Evolutionary conservation across 345 rosid genomes (phyloP), one percentile per base, ranked within the genome.

Genomic region (Sapria himalayana): DNA sequence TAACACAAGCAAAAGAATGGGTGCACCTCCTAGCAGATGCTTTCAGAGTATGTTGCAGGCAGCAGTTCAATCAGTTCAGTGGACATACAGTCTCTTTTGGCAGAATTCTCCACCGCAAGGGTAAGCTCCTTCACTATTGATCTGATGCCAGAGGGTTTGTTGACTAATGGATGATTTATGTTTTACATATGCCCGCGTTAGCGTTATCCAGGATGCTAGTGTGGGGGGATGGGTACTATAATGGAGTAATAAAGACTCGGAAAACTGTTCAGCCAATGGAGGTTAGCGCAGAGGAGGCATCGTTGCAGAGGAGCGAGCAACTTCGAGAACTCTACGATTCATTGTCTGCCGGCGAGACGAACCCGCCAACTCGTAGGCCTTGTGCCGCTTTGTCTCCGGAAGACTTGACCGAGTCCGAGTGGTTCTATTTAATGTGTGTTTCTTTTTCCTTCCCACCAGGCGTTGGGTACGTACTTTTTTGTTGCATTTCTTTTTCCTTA

Each of bases 11-110:
- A 47, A 43, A 45, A 31, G 17, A 49, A 73, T 71, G 76, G 71
- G 64, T n/a, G 66, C 55, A 11, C 73, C 64, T 38, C 71, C 67
- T 5, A 58, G 67, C 50, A 67, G 52, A 51, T 73, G 69, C 51
- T 61, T 84, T 17, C 92, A 78, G 53, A 66, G 20, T 50, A 63
- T 74, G 63, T 57, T 91, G 33, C 89, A 91, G 64, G 66, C 67
- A 16, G 80, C 79, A 29, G 93, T 91, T 55, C 85, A 84, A 64
- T 84, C 95, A 4, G 81, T 84, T 55, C 72, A 68, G 6, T 91
- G 99, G 99, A 84, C 93, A 34, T 91, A 91, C 53, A 65, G 93
- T 55, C 73, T 91, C 56, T 77, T 76, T 46, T 91, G 99, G 99
- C 85, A 80, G 61, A 13, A 73, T 32, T 84, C 86, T 65, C 95